Conservation (phyloP, 208 protist species). For the Vickermania spadyakhi region DNA sequence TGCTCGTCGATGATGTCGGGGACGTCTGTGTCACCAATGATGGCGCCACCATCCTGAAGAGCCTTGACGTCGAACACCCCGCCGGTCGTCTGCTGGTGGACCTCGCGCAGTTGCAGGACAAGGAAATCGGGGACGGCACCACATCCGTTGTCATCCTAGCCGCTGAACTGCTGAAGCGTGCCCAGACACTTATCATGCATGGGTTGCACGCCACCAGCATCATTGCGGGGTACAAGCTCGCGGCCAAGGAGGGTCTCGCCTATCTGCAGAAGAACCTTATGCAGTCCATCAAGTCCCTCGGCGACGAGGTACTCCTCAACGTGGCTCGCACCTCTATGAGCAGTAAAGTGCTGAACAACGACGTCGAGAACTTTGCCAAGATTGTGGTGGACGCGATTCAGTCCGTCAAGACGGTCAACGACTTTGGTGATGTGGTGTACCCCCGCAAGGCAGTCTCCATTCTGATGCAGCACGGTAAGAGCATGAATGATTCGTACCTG, state of each 20-base stretch:
- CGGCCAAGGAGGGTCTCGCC: constrained; percentile 92
- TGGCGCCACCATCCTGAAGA: constrained; percentile 96
- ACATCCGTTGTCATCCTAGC: constrained; percentile 99
- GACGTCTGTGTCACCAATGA: constrained; percentile 99
- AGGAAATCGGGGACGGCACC: constrained; percentile 99
- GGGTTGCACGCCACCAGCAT: constrained; percentile 99
- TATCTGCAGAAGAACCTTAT: constrained; percentile 92
- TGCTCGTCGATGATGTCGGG: constrained; percentile 99
- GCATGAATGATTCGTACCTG: constrained; percentile 87
- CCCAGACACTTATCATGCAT: constrained; percentile 95
- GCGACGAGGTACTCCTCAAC: constrained; percentile 94
- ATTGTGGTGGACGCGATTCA: constrained; percentile 92
- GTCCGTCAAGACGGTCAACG: constrained; percentile 88
- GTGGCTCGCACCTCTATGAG: constrained; percentile 98
- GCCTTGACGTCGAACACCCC: constrained; percentile 92
- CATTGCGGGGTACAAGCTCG: constrained; percentile 98
- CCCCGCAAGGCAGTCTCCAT: constrained; percentile 97
- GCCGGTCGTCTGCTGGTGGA: constrained; percentile 97
- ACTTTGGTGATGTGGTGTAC: constrained; percentile 92
- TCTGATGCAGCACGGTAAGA: constrained; percentile 97
- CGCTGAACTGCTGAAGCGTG: constrained; percentile 97
- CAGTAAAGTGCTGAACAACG: constrained; percentile 98
- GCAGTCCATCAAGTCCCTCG: constrained; percentile 81
- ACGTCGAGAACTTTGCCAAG: constrained; percentile 97
- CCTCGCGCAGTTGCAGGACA: constrained; percentile 98